phyloP scores from a whole-genome alignment of 495 filamentous ascomycete species.

The Penicillium verhagenii region DNA sequence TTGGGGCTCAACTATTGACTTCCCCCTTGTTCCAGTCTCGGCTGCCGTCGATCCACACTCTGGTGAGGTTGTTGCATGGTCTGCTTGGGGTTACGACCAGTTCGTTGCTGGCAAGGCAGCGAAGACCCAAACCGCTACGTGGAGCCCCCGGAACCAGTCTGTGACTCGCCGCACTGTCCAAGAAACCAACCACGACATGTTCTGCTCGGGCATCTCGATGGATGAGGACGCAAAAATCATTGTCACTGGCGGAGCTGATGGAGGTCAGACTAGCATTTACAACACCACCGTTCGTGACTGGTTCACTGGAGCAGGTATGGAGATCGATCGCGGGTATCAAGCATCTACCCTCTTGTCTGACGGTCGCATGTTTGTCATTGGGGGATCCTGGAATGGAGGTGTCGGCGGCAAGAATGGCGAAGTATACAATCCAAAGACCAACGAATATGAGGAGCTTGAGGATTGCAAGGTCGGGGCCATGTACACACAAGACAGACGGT shows the following conservation, averaged over 20 bases:
- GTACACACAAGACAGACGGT: slow-evolving; percentile 47
- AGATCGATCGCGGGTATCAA: slow-evolving; percentile 57
- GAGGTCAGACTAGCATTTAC: slow-evolving; percentile 47
- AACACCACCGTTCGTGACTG: slow-evolving; percentile 26
- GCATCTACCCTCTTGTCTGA: slow-evolving; percentile 47
- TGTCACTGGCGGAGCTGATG: slow-evolving; percentile 51
- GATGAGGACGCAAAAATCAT: slow-evolving; percentile 46
- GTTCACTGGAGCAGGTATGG: slow-evolving; percentile 36
- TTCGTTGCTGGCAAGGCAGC: slow-evolving; percentile 28
- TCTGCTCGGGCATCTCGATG: slow-evolving; percentile 56
- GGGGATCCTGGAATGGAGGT: slow-evolving; percentile 51
- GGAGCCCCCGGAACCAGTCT: slow-evolving; percentile 28
- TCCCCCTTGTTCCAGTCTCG: slow-evolving; percentile 49
- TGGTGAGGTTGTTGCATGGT: slow-evolving; percentile 43
- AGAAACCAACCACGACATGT: slow-evolving; percentile 54
- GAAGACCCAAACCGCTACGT: slow-evolving; percentile 44
- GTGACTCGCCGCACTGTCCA: slow-evolving; percentile 36
- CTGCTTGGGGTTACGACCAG: slow-evolving; percentile 31
- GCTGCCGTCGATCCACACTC: slow-evolving; percentile 31
- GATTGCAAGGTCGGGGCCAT: slow-evolving; percentile 43
- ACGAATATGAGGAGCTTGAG: slow-evolving; percentile 34
- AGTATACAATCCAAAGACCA: slow-evolving; percentile 40
- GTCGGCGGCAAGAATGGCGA: slow-evolving; percentile 51
- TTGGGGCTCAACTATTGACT: slow-evolving; percentile 49
- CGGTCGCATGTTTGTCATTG: slow-evolving; percentile 57